Base-by-base conservation (phyloP, 805 yeast species). In the Ogataea parapolymorpha region DNA sequence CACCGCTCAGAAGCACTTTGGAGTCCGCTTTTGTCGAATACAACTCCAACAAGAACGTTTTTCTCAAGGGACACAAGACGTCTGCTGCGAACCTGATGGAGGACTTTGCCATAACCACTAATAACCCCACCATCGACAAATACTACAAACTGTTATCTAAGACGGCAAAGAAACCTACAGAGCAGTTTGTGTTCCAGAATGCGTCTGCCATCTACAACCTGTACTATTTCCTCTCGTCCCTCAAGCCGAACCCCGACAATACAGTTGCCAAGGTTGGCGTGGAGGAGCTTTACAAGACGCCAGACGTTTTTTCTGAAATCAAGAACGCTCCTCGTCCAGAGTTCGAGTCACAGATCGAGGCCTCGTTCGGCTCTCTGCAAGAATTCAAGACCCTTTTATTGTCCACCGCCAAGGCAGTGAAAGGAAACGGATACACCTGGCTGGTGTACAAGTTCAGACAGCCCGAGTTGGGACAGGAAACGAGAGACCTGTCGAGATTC, bases 361-460 rank as follows among this genome's bases (percentile, higher is more conserved):
- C 70, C 30, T 75, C 82, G 2, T 89, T 89, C 63, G 96, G 95
- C 6, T 79, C 90, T 0, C 47, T 87, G 8, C 77, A 74, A 12
- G 95, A 88, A 59, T 82, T 93, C 59, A 74, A 84, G 51, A 77
- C 85, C 1, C 71, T 86, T 34, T 62, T 93, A 32, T 57, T 85
- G 44, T 75, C 77, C 43, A 79, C 93, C 1, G 87, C 91, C 9
- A 65, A 70, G 36, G 74, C 83, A 4, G 76, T 88, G 46, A 79
- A 82, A 46, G 97, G 98, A 37, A 91, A 87, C 62, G 99, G 99
- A 3, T 80, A 74, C 63, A 85, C 90, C 9, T 93, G 97, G 93
- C 68, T 93, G 14, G 82, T 89, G 16, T 95, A 91, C 43, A 72
- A 71, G 63, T 56, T 46, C 8, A 65, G 70, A 45, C 57, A 60